phyloP scores from a whole-genome alignment of 495 filamentous ascomycete genomes.

The Aspergillus ostianus region DNA sequence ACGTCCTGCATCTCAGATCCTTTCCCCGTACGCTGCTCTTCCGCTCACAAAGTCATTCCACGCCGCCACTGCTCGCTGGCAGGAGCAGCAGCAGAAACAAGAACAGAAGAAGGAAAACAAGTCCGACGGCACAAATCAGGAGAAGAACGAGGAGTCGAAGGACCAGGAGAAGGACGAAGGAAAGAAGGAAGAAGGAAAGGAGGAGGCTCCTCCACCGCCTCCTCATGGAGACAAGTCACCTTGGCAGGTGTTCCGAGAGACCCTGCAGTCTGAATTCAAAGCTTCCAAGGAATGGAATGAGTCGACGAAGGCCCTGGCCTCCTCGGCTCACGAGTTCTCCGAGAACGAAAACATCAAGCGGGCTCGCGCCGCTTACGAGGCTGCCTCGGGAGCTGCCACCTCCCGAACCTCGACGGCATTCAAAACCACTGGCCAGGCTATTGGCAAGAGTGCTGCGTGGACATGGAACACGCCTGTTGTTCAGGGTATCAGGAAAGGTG shows the following conservation, averaged over 20 bases:
- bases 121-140: conserved; percentile 45
- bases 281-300: conserved; percentile 99
- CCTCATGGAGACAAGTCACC: conserved; percentile 97
- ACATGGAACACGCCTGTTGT: conserved; percentile 95
- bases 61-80: conserved; percentile 33
- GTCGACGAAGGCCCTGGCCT: conserved; percentile 89
- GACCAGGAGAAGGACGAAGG: conserved; percentile 47
- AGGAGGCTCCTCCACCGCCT: conserved; percentile 74
- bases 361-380: conserved; percentile 80
- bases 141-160: conserved; percentile 30
- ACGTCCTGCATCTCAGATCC: conserved; percentile 32
- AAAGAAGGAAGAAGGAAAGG: conserved; percentile 61
- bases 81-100: conserved; percentile 43
- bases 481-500: conserved; percentile 86
- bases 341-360: conserved; percentile 90
- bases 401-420: conserved; percentile 73
- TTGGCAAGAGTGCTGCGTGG: conserved; percentile 89
- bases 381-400: conserved; percentile 72
- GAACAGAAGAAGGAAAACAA: conserved; percentile 46
- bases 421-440: conserved; percentile 77
- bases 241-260: conserved; percentile 98
- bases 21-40: conserved; percentile 40
- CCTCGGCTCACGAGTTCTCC: conserved; percentile 83
- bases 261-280: conserved; percentile 87
- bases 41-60: conserved; percentile 45